Percentiles rank a stretch among this genome's conserved stretches.
These are phyloP conservation scores for Suillus placidus DNA, from an alignment of 768 basidiomycete species.

Conservation along the genomic window DNA sequence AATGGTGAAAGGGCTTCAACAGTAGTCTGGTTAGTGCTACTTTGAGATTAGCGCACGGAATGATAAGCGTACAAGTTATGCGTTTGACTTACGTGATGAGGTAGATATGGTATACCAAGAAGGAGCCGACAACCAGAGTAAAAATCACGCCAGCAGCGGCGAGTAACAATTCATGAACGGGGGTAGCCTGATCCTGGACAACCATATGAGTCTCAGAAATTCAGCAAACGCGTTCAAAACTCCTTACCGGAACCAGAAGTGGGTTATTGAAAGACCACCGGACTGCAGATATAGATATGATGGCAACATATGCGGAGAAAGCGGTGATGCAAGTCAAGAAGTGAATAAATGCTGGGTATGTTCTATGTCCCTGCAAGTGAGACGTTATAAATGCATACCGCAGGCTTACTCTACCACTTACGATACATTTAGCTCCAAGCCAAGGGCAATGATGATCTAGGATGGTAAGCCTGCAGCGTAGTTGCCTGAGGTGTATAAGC, in stretches of 20 bases:
- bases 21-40: slow-evolving; percentile 86
- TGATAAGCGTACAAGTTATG: slow-evolving; percentile 2
- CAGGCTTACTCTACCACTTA: slow-evolving; percentile 38
- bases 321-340: slow-evolving; percentile 67
- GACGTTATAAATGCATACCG: background rate
- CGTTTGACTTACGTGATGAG: slow-evolving; percentile 61
- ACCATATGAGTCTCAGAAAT: slow-evolving; percentile 12
- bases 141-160: slow-evolving; percentile 62
- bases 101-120: slow-evolving; percentile 75
- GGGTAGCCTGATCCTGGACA: slow-evolving; percentile 60
- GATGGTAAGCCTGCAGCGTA: background rate
- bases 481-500: slow-evolving; percentile 24
- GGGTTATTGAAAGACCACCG: slow-evolving; percentile 70
- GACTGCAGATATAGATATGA: slow-evolving; percentile 54
- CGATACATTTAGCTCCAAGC: slow-evolving; percentile 77
- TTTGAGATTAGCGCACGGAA: background rate
- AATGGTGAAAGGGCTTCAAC: slow-evolving; percentile 77
- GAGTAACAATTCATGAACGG: slow-evolving; percentile 71
- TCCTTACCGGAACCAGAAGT: slow-evolving; percentile 54
- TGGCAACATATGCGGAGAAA: slow-evolving; percentile 62
- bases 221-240: background rate
- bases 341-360: slow-evolving; percentile 83
- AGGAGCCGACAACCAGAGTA: slow-evolving; percentile 70
- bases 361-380: slow-evolving; percentile 68
- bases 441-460: slow-evolving; percentile 88